Evolutionary conservation across 768 basidiomycete genomes (phyloP), one percentile per base, ranked within the genome.

Genomic region (Psilocybe tampanensis): DNA sequence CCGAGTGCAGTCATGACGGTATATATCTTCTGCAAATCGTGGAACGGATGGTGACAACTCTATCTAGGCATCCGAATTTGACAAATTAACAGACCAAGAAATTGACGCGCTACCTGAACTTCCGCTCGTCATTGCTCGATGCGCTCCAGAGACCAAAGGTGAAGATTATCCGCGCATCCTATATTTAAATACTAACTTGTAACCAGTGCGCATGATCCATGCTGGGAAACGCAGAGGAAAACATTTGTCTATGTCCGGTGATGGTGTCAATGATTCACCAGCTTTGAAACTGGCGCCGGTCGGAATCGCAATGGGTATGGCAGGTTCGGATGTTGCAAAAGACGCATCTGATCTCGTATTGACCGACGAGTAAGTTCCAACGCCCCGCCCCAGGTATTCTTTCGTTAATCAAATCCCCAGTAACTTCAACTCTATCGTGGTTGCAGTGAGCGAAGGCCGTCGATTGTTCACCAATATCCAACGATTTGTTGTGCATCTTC

Each of bases 341-440:
- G 81, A 80, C 51, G 81, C 81, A 1, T 74, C 80, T 11, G 81
- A 83, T 63, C 71, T 86, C 21, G 83, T 86, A 0, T 70, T 86
- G 43, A 81, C 80, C 41, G 83, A 86, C 62, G 84, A 85, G 74
- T 75, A 57, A 50, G 70, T 64, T 8, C 13, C 15, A 23, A 3
- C 42, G 34, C 13, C 29, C 23, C 9, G 34, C 18, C 11, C 18
- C 34, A 23, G 18, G 3, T 24, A 19, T 6, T 3, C 5, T 17
- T 21, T 21, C 13, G 24, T 39, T 60, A 17, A 42, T 32, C 42
- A 6, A 24, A 26, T 8, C 22, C 15, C 8, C 18, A 76, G 74
- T 65, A 84, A 85, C 68, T 85, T 86, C 64, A 79, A 82, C 42
- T 83, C 83, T 17, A 85, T 86, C 60, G 76, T 78, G n/a, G 76